These are phyloP conservation scores for Jamesozyma gamospora DNA, from an alignment of 805 yeast genomes.

Conservation along the genomic window DNA sequence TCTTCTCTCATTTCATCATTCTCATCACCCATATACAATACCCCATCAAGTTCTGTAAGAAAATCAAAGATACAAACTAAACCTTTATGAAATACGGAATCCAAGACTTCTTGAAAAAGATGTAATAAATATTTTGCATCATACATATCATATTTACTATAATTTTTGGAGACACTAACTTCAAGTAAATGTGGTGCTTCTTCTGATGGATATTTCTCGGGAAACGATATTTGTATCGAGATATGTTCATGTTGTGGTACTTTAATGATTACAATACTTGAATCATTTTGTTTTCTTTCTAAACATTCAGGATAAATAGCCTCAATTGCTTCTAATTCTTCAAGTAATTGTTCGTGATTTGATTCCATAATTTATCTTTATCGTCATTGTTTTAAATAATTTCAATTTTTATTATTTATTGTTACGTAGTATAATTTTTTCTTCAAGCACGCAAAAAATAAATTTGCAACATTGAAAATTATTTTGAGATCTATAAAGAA, in stretches of 20 bases:
- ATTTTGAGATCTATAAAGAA: neutral
- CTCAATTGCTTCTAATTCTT: constrained; percentile 74
- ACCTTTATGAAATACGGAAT: constrained; percentile 43
- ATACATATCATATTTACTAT: constrained; percentile 22
- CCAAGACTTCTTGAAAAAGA: constrained; percentile 42
- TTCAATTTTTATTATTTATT: no score
- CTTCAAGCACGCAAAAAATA: no score
- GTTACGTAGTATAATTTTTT: no score
- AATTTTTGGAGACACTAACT: constrained; percentile 27
- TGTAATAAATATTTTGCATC: constrained; percentile 41
- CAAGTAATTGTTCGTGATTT: constrained; percentile 28
- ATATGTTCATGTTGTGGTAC: constrained; percentile 57
- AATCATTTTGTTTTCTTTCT: constrained; percentile 26
- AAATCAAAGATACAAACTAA: constrained; percentile 75
- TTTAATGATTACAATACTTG: constrained; percentile 34
- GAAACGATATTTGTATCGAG: constrained; percentile 60
- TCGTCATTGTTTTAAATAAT: no score
- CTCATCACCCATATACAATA: constrained; percentile 32
- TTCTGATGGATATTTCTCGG: constrained; percentile 53
- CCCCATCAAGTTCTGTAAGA: constrained; percentile 52
- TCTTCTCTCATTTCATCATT: constrained; percentile 17
- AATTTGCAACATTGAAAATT: neutral
- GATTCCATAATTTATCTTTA: constrained; percentile 1
- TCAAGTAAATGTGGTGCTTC: constrained; percentile 55
- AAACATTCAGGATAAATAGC: constrained; percentile 74